Evolutionary conservation across 345 rosid genomes (phyloP).

Genomic region (Hypericum perforatum): DNA sequence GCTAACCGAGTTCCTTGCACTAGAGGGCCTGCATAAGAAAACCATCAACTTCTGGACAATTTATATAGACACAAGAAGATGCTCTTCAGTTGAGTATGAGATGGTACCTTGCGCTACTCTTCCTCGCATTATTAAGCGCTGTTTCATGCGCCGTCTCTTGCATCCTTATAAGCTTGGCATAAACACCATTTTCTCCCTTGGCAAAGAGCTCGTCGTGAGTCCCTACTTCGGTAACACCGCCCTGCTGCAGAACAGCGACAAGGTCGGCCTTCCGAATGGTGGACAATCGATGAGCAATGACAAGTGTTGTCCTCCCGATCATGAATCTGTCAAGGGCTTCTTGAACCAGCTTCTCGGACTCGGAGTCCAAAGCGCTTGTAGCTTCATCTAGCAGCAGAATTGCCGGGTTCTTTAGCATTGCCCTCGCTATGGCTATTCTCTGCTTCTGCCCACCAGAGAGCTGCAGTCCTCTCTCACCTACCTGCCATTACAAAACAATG

Average conservation of each 20-base stretch:
- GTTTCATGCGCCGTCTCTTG: constrained; percentile 97
- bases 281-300: constrained; percentile 93
- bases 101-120: constrained; percentile 89
- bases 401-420: constrained; percentile 94
- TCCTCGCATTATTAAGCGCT: constrained; percentile 82
- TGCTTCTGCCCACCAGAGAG: constrained; percentile 98
- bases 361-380: constrained; percentile 92
- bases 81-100: neutral
- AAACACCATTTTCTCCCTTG: constrained; percentile 83
- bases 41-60: neutral
- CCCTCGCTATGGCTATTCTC: constrained; percentile 93
- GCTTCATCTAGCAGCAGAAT: constrained; percentile 89
- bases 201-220: constrained; percentile 80
- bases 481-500: constrained; percentile 43
- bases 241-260: constrained; percentile 94
- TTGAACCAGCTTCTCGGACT: constrained; percentile 93
- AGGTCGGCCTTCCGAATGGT: constrained; percentile 96
- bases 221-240: constrained; percentile 86
- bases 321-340: constrained; percentile 95
- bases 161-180: constrained; percentile 88
- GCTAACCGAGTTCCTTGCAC: constrained; percentile 97
- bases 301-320: constrained; percentile 97
- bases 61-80: constrained; percentile 3
- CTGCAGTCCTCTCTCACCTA: constrained; percentile 94
- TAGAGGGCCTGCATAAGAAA: constrained; percentile 69